Evolutionary conservation across 306 rosid species (phyloP), one percentile per base, ranked within the genome.

Genomic region (Cucurbita ficifolia): DNA sequence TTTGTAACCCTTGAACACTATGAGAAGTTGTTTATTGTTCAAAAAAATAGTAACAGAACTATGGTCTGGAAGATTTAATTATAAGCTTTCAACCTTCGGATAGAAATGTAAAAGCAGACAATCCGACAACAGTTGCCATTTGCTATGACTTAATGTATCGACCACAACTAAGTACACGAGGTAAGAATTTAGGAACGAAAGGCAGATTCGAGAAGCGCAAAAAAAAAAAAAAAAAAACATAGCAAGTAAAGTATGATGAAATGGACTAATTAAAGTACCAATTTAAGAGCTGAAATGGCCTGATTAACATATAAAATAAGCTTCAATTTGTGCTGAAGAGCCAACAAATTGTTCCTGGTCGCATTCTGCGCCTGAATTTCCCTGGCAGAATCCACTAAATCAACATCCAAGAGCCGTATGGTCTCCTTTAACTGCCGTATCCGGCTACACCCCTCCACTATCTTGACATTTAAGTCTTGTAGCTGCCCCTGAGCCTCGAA

Each of bases 401-500:
- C 99, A 38, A 76, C 84, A 79, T 91, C 97, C 86, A 95, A 79
- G 42, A 95, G 92, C 79, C 86, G 63, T 56, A 95, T 87, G 3
- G 97, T 89, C 81, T 95, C 97, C 83, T 89, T 91, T 68, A 95
- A 73, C 76, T 88, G 87, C 0, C 89, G 84, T 40, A 95, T 89
- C 82, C 94, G 75, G 50, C 68, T 55, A 19, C 99, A 95, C 0
- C 99, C 99, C 62, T 88, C 96, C 4, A 91, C 88, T 75, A 95
- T 91, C 89, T 91, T 89, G 5, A 81, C 88, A 48, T 95, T 83
- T 65, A 95, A 85, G 83, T 95, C 99, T 81, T 95, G 90, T 49
- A 95, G 64, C 87, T 91, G 96, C 3, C 92, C 96, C 83, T 95
- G 96, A 24, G 99, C 99, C 83, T 95, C 99, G 56, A 95, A 95